Percentiles rank a stretch among this genome's conserved stretches.
Evolutionary conservation across 2,329 filamentous ascomycete genomes (phyloP).

Genomic region (Periglandula ipomoeae): DNA sequence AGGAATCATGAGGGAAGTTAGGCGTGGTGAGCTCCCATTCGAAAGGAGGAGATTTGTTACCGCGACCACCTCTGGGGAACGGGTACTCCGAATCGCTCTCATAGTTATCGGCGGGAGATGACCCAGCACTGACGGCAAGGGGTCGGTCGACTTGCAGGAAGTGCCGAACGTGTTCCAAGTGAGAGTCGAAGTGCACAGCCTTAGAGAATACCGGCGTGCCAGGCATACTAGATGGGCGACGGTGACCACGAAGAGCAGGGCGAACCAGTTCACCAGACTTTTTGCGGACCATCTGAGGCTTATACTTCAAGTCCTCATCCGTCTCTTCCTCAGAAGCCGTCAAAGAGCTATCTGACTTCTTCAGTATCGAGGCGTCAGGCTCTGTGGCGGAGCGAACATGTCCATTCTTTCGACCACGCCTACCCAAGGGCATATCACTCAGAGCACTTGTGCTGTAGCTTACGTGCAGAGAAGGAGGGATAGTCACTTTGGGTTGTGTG

Average conservation of each 20-base stretch:
- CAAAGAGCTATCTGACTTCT: conserved; percentile 39
- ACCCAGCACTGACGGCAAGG: conserved; percentile 89
- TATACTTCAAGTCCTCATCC: conserved; percentile 49
- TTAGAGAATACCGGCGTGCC: conserved; percentile 94
- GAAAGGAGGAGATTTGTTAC: conserved; percentile 40
- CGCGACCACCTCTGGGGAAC: conserved; percentile 46
- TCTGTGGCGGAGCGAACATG: conserved; percentile 51
- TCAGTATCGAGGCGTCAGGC: conserved; percentile 35
- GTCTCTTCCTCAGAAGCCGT: conserved; percentile 53
- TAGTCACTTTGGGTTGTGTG: conserved; percentile 22
- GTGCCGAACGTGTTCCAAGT: conserved; percentile 91
- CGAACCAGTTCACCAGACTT: conserved; percentile 96
- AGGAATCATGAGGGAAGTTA: conserved; percentile 61
- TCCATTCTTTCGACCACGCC: conserved; percentile 28
- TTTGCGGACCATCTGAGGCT: conserved; percentile 92
- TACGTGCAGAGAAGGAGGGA: conserved; percentile 26
- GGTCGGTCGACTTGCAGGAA: conserved; percentile 91
- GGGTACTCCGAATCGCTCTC: conserved; percentile 87
- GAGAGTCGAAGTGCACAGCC: conserved; percentile 95
- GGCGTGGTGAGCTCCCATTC: conserved; percentile 83
- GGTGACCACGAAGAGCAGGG: conserved; percentile 71
- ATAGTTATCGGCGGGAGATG: conserved; percentile 82
- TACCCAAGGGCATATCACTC: conserved; percentile 29
- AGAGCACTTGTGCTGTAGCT: conserved; percentile 39
- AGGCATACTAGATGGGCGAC: conserved; percentile 91